Base-by-base conservation (phyloP, 2,329 filamentous ascomycete genomes). In the Alternaria sp. region DNA sequence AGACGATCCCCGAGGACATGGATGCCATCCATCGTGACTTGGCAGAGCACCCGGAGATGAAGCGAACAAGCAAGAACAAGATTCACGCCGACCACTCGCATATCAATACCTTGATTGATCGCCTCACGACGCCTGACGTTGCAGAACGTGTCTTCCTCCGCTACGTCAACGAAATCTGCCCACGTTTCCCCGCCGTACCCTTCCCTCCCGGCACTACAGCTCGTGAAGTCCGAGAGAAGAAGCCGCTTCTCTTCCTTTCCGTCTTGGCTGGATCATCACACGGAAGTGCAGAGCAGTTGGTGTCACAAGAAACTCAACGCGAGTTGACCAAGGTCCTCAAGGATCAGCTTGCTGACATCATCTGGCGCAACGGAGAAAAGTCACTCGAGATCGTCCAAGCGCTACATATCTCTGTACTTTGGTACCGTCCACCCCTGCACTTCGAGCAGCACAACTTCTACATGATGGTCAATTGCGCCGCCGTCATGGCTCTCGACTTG, bases 401-500 rank as follows among this genome's bases (percentile, higher is more conserved):
- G 2, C 80, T 96, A 39, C 84, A 91, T 57, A 81, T 96, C 3
- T 83, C 87, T 6, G 87, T 89, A n/a, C 85, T 93, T 21, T 96
- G 92, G 91, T 96, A 96, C 75, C 88, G 88, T 74, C 91, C 92
- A 14, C 92, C 92, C 0, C 88, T 94, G 65, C 85, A 90, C 68
- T 91, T 91, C 58, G 91, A 96, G 70, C 90, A 95, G 78, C 86
- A 94, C 71, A 95, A 95, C 73, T 96, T 95, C 75, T 96, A 95
- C 78, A 91, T 94, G 79, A 84, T 95, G 65, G 87, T 92, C 44
- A 91, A 96, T 74, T 87, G 92, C 71, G 90, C 90, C 2, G 89
- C 89, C 46, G 85, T 92, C 67, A 91, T 96, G 88, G 90, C 89
- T 26, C 87, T 96, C 54, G 92, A 96, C 67, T 84, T 96, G 33